Base-by-base conservation (phyloP, 805 yeast species). In the Metschnikowia colocasiae region DNA sequence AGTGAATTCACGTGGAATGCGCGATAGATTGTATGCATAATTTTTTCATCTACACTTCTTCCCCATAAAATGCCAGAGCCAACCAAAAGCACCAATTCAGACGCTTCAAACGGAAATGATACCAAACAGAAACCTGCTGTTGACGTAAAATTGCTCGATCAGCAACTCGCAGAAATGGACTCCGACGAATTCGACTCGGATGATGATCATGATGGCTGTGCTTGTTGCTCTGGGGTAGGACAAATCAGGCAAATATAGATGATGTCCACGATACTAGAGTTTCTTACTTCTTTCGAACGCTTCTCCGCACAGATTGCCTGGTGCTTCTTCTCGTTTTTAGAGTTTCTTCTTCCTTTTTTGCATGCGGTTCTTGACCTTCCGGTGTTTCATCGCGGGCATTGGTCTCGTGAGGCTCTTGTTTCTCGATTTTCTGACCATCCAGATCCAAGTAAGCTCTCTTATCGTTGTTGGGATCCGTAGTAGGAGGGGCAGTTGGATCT, bases 221-320 rank as follows among this genome's bases (percentile, higher is more conserved):
- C 47, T 16, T 55, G 58, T 27, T 55, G 58, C 43, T 49, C 58
- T 25, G 57, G 58, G 29, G 53, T 53, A 6, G 58, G 57, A 15
- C 51, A 52, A 15, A 55, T 53, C 32, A 39, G 50, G 13, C 38
- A 27, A 26, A 26, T 27, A 23, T 26, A 30, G 20, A 10, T 22
- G 23, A 22, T 22, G 4, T 22, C 23, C 23, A 22, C 23, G 6
- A 22, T 22, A 4, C 6, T 22, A 22, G 4, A 25, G 27, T 16
- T 16, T 7, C 9, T 5, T 18, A 31, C 46, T 51, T 52, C 16
- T 52, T 52, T 30, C 58, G 39, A 8, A 34, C 43, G 30, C 51
- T 48, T 16, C 58, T 38, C 27, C 58, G 47, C 9, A 44, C 52
- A 2, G 55, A 48, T 31, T 46, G 51, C 8, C 58, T 48, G 22